Conservation (phyloP, 2,329 filamentous ascomycete genomes). For the Magnaporthales sp. region DNA sequence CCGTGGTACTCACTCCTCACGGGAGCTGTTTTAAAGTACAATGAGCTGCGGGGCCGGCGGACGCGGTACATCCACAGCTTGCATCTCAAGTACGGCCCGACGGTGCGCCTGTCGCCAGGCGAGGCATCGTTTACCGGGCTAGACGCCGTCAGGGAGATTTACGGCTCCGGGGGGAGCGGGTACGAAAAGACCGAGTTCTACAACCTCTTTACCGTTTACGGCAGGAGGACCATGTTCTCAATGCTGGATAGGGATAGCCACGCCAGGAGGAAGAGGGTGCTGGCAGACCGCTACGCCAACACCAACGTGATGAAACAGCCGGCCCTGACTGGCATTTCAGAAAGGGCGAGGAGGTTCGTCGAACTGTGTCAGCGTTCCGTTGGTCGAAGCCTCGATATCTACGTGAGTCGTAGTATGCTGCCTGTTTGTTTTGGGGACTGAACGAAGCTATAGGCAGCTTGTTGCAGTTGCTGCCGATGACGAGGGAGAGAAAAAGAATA, state of each 20-base stretch:
- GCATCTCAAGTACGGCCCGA: slow-evolving; percentile 46
- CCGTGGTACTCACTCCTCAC: slow-evolving; percentile 39
- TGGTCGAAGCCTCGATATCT: slow-evolving; percentile 46
- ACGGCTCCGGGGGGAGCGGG: slow-evolving; percentile 51
- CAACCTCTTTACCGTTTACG: slow-evolving; percentile 49
- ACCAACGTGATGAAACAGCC: slow-evolving; percentile 51
- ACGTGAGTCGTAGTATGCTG: slow-evolving; percentile 34
- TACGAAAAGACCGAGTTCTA: slow-evolving; percentile 61
- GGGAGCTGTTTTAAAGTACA: slow-evolving; percentile 41
- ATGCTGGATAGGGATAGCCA: slow-evolving; percentile 52
- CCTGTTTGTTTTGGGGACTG: no score
- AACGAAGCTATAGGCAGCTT: no score
- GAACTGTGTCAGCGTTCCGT: slow-evolving; percentile 38
- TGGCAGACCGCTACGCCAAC: slow-evolving; percentile 62
- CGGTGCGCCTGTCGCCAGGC: slow-evolving; percentile 47
- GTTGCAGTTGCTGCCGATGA: no score
- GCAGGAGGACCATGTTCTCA: slow-evolving; percentile 52
- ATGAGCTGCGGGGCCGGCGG: slow-evolving; percentile 44
- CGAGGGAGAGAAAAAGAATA: not conserved
- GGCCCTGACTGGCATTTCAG: slow-evolving; percentile 47
- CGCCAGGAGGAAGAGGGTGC: slow-evolving; percentile 50
- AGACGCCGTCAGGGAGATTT: slow-evolving; percentile 53
- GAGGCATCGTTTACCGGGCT: slow-evolving; percentile 51
- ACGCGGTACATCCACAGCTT: slow-evolving; percentile 47
- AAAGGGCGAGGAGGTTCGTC: slow-evolving; percentile 47